phyloP scores from a whole-genome alignment of 352 stramenopile species.

The Nothophytophthora sp. region DNA sequence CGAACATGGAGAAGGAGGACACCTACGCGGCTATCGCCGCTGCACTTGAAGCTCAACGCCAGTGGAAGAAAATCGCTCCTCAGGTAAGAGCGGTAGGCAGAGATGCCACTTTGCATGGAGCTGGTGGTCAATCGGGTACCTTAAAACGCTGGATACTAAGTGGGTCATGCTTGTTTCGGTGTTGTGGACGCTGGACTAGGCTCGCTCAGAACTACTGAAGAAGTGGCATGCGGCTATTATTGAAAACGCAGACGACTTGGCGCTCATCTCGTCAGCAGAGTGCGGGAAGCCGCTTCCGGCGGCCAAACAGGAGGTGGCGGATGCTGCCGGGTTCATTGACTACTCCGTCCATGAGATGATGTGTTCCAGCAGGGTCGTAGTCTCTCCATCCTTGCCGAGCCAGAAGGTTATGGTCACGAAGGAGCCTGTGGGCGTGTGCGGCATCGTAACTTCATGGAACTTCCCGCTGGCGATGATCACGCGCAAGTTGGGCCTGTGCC shows the following conservation, averaged over 20 bases:
- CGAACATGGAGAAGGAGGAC: constrained; percentile 63
- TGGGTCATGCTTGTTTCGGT: background rate
- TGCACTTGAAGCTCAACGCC: constrained; percentile 50
- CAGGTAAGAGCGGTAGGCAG: constrained; percentile 22
- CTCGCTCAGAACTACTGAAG: constrained; percentile 70
- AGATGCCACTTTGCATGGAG: background rate
- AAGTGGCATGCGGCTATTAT: constrained; percentile 82
- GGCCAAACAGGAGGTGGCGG: constrained; percentile 93
- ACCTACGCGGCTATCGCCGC: constrained; percentile 63
- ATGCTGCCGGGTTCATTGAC: constrained; percentile 95
- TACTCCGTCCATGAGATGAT: constrained; percentile 97
- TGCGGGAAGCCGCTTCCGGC: constrained; percentile 97
- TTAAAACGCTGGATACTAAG: background rate
- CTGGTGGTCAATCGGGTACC: background rate
- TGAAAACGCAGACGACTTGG: constrained; percentile 77
- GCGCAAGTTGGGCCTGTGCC: constrained; percentile 93
- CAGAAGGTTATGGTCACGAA: constrained; percentile 82
- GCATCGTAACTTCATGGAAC: constrained; percentile 98
- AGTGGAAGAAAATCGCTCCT: constrained; percentile 72
- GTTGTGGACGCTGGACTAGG: constrained; percentile 12
- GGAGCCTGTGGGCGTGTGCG: constrained; percentile 95
- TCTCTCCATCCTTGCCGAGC: constrained; percentile 48
- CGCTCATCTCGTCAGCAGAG: constrained; percentile 96
- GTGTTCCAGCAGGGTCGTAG: constrained; percentile 83
- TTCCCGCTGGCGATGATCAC: constrained; percentile 99